phyloP scores from a whole-genome alignment of 2,329 filamentous ascomycete genomes.

The Phaeosphaeriaceae sp. region DNA sequence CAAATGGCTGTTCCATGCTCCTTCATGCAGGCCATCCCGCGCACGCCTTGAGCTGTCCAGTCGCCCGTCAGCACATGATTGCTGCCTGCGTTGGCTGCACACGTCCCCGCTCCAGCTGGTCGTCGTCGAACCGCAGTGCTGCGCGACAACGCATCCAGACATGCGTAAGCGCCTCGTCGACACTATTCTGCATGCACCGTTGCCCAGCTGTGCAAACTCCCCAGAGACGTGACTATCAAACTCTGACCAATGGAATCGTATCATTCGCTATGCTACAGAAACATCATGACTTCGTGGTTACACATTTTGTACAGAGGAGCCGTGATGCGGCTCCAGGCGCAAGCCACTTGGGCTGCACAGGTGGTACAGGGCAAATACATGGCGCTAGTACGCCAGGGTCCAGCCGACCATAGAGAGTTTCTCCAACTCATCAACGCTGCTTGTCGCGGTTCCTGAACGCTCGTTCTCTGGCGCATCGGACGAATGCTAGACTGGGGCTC shows the following conservation, averaged over 20 bases:
- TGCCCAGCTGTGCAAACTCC: neutral
- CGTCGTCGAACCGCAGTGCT: neutral
- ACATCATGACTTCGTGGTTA: conserved; percentile 22
- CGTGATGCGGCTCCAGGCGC: conserved; percentile 4
- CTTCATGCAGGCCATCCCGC: conserved; percentile 15
- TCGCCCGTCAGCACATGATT: conserved; percentile 20
- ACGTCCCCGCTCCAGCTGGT: conserved; percentile 7
- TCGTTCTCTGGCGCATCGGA: conserved; percentile 15
- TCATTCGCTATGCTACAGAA: conserved; percentile 6
- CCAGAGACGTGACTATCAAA: too few relatives aligned
- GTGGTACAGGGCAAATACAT: neutral
- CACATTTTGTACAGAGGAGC: conserved; percentile 35
- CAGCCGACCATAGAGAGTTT: neutral
- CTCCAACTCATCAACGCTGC: neutral
- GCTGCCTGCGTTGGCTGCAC: conserved; percentile 6
- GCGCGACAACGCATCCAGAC: neutral
- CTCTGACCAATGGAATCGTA: neutral
- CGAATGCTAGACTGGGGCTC: conserved; percentile 53
- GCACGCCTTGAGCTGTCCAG: conserved; percentile 5
- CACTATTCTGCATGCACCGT: neutral
- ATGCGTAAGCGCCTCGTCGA: neutral
- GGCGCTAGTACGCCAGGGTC: neutral
- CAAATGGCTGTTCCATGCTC: conserved; percentile 13
- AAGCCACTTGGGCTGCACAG: conserved; percentile 6
- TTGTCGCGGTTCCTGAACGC: conserved; percentile 4